phyloP scores from a whole-genome alignment of 352 stramenopile species.

The Phytophthora tubulina region DNA sequence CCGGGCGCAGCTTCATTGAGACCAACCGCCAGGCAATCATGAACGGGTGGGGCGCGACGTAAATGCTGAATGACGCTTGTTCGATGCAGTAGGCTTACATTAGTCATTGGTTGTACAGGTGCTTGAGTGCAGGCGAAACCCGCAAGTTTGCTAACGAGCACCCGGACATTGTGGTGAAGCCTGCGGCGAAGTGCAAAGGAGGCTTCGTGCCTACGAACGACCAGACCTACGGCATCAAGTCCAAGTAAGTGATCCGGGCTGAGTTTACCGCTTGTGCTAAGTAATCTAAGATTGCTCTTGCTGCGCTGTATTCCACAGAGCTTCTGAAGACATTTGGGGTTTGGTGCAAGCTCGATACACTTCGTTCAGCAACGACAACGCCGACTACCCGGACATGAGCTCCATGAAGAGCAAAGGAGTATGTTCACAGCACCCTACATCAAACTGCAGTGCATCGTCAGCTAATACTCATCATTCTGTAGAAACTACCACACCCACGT shows the following conservation, averaged over 20 bases:
- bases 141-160: slow-evolving; percentile 76
- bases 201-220: slow-evolving; percentile 67
- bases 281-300: neutral
- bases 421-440: slow-evolving; percentile 16
- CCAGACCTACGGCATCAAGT: slow-evolving; percentile 80
- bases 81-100: neutral
- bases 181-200: slow-evolving; percentile 61
- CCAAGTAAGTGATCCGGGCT: slow-evolving; percentile 50
- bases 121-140: slow-evolving; percentile 62
- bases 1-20: slow-evolving; percentile 80
- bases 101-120: slow-evolving; percentile 33
- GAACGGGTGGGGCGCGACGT: slow-evolving; percentile 43
- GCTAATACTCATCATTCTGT: neutral
- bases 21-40: slow-evolving; percentile 78
- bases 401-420: slow-evolving; percentile 87
- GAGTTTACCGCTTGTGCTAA: too few species aligned
- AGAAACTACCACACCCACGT: slow-evolving; percentile 80
- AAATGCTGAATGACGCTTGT: neutral
- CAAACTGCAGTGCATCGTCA: neutral
- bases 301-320: slow-evolving; percentile 37
- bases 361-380: slow-evolving; percentile 70
- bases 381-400: slow-evolving; percentile 81
- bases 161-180: slow-evolving; percentile 78
- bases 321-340: slow-evolving; percentile 76
- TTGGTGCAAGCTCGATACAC: slow-evolving; percentile 78